Base-by-base conservation (phyloP, 2,329 filamentous ascomycete genomes). In the Periconia digitata region DNA sequence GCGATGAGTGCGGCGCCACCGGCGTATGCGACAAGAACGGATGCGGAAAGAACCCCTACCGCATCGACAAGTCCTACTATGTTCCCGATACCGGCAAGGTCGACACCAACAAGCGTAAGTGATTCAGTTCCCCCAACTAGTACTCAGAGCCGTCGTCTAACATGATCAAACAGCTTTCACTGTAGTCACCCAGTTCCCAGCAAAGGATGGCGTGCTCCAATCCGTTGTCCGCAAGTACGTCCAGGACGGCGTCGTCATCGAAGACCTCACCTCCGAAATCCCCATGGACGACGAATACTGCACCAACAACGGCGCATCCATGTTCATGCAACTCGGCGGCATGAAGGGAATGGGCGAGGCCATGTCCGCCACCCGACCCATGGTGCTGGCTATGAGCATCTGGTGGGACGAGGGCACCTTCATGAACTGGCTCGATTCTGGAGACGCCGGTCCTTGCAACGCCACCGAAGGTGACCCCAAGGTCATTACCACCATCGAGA, bases 111-210 rank as follows among this genome's bases (percentile, higher is more conserved):
- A 74, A 76, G 63, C 79, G 27, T 32, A 32, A 32, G 27, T 32
- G 27, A 10, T 12, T 15, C 4, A 32, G n/a, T 13, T 5, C 4
- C 27, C n/a, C n/a, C n/a, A n/a, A 10, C 27, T 13, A 32, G 10
- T 5, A 10, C 24, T 7, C 24, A 27, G n/a, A 10, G 3, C 27
- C 4, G 3, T 13, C 12, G n/a, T 3, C 27, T 32, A 4, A 32
- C 8, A 10, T 12, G 12, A 32, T 13, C 8, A 4, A 32, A 3
- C 10, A 32, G 27, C 81, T 59, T 69, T 87, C 58, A 87, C 84
- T 8, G 83, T 88, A 20, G 81, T 87, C 48, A 87, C 85, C 8
- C 84, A 87, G 68, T 87, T 87, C 74, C 70, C 83, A 56, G 81
- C 80, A 45, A 81, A 77, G 42, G 67, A 76, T 50, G 83, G 84